Conservation (phyloP, 73 alveolate species). For the Paramecium primaurelia region DNA sequence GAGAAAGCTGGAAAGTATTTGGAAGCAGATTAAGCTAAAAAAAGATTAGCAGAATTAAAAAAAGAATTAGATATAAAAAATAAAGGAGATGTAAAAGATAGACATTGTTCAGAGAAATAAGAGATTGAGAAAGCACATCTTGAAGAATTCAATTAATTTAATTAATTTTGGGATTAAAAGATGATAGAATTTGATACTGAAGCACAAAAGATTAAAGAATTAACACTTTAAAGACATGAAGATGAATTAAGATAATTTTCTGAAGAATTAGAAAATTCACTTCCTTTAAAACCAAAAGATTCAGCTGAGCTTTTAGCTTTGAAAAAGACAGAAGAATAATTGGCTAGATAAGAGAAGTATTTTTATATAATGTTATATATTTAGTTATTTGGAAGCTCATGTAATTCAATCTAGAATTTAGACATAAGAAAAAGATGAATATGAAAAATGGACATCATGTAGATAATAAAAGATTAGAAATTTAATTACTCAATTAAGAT, state of each 20-base stretch:
- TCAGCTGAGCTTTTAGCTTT: conserved; percentile 44
- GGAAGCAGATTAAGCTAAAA: conserved; percentile 53
- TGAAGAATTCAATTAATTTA: conserved; percentile 59
- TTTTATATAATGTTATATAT: background rate
- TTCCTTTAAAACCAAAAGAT: conserved; percentile 52
- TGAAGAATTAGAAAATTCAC: conserved; percentile 49
- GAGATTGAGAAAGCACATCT: conserved; percentile 54
- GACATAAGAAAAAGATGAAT: conserved; percentile 52
- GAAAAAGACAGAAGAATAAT: conserved; percentile 57
- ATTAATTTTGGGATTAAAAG: conserved; percentile 59
- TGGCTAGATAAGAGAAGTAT: conserved; percentile 57
- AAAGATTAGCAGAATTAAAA: conserved; percentile 34
- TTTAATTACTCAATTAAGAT: conserved; percentile 20
- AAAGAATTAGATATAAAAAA: conserved; percentile 43
- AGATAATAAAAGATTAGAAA: conserved; percentile 49
- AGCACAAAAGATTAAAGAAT: conserved; percentile 30
- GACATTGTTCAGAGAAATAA: conserved; percentile 44
- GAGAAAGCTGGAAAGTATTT: conserved; percentile 51
- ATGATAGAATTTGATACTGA: conserved; percentile 53
- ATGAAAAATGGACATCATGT: conserved; percentile 46
- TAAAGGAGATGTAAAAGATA: conserved; percentile 51
- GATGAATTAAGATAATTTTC: conserved; percentile 46
- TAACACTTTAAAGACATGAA: conserved; percentile 47
- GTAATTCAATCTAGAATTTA: conserved; percentile 28
- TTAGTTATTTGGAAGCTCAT: conserved; percentile 60